phyloP scores from a whole-genome alignment of 1,139 yeast species.

The Yamadazyma spencermartinsiae region DNA sequence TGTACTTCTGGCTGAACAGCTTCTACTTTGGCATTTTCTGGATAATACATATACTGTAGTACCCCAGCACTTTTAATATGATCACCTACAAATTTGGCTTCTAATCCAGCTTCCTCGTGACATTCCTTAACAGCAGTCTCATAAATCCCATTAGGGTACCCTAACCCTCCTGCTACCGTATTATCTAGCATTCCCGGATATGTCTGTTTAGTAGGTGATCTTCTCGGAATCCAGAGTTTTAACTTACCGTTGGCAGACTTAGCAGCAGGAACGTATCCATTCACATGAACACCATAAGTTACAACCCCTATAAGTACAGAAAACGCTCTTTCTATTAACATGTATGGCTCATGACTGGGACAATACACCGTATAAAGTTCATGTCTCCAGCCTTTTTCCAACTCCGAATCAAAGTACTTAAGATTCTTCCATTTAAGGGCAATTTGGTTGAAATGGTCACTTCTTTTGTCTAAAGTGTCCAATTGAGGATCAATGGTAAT shows the following conservation, averaged over 20 bases:
- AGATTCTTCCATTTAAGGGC: slow-evolving; percentile 44
- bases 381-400: slow-evolving; percentile 77
- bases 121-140: slow-evolving; percentile 87
- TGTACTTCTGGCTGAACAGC: slow-evolving; percentile 88
- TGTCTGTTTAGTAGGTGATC: slow-evolving; percentile 77
- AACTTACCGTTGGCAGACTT: slow-evolving; percentile 41
- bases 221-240: slow-evolving; percentile 81
- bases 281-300: slow-evolving; percentile 87
- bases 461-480: slow-evolving; percentile 50
- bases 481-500: slow-evolving; percentile 18
- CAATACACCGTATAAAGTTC: slow-evolving; percentile 76
- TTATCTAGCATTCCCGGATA: slow-evolving; percentile 91
- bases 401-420: slow-evolving; percentile 40
- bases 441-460: slow-evolving; percentile 41
- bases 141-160: slow-evolving; percentile 70
- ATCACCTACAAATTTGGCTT: slow-evolving; percentile 45
- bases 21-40: slow-evolving; percentile 38
- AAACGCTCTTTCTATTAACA: slow-evolving; percentile 76
- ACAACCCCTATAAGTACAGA: slow-evolving; percentile 81
- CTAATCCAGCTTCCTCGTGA: slow-evolving; percentile 87
- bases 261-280: slow-evolving; percentile 62
- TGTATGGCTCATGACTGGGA: slow-evolving; percentile 55
- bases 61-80: slow-evolving; percentile 60
- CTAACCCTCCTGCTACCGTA: slow-evolving; percentile 93
- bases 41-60: slow-evolving; percentile 61